These are phyloP conservation scores for Globisporangium alternatum DNA, from an alignment of 352 stramenopile species.

Conservation along the genomic window DNA sequence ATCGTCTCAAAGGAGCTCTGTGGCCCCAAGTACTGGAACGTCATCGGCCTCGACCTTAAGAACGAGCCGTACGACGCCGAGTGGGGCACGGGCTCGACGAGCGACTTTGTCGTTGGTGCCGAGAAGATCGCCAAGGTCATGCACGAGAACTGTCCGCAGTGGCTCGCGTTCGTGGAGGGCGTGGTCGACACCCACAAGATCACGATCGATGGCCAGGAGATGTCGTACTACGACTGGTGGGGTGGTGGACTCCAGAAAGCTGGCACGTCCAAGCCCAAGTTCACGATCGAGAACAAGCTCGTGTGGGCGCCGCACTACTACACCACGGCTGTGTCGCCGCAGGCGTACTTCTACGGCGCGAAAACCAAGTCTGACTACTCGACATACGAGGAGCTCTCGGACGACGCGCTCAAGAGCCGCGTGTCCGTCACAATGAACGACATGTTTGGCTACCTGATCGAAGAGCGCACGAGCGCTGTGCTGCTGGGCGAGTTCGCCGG, in stretches of 20 bases:
- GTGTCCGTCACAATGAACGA: slow-evolving; percentile 63
- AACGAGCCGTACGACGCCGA: slow-evolving; percentile 68
- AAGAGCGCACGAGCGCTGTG: slow-evolving; percentile 46
- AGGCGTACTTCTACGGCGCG: slow-evolving; percentile 73
- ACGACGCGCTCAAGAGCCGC: slow-evolving; percentile 41
- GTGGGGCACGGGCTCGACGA: slow-evolving; percentile 62
- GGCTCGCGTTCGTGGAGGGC: slow-evolving; percentile 79
- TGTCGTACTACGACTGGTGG: slow-evolving; percentile 84
- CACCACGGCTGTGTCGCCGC: slow-evolving; percentile 67
- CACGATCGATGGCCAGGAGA: slow-evolving; percentile 38
- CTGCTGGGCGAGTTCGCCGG: slow-evolving; percentile 77
- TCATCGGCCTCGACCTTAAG: slow-evolving; percentile 80
- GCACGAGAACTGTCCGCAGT: slow-evolving; percentile 67
- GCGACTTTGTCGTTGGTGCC: slow-evolving; percentile 62
- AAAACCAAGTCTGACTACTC: slow-evolving; percentile 45
- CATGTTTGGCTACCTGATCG: slow-evolving; percentile 75
- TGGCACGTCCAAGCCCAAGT: slow-evolving; percentile 34
- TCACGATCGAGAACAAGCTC: slow-evolving; percentile 68
- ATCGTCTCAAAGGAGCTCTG: slow-evolving; percentile 64
- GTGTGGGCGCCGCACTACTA: slow-evolving; percentile 85
- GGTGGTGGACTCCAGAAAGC: slow-evolving; percentile 69
- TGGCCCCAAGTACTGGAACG: slow-evolving; percentile 68
- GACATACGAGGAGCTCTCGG: slow-evolving; percentile 55
- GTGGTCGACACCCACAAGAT: slow-evolving; percentile 47
- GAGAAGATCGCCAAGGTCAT: slow-evolving; percentile 80